These are phyloP conservation scores for Neofusicoccum umdonicola DNA, from an alignment of 2,329 filamentous ascomycete species.

Conservation along the genomic window DNA sequence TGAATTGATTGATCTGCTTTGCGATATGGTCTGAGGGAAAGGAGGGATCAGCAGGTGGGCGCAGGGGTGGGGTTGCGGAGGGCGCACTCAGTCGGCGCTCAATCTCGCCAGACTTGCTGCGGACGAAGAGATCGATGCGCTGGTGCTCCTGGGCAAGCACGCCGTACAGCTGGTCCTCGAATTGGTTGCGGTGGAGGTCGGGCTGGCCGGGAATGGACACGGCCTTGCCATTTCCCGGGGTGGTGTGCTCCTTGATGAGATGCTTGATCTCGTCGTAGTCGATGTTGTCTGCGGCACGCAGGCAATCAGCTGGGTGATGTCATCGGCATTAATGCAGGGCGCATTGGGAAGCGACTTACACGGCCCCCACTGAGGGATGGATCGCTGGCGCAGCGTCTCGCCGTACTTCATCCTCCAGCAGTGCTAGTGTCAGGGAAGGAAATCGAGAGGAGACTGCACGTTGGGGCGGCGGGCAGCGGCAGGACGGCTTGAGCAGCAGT, in stretches of 20 bases:
- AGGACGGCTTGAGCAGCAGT: background rate
- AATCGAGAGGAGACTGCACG: background rate
- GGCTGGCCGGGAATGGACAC: slow-evolving; percentile 71
- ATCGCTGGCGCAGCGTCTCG: slow-evolving; percentile 69
- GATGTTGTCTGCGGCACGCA: slow-evolving; percentile 65
- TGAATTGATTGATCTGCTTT: slow-evolving; percentile 37
- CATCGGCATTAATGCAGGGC: background rate
- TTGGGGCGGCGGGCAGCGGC: background rate
- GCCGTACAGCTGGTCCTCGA: slow-evolving; percentile 69
- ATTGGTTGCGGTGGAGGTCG: slow-evolving; percentile 55
- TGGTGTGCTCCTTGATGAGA: slow-evolving; percentile 78
- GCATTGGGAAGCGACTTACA: slow-evolving; percentile 48
- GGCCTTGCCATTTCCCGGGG: slow-evolving; percentile 65
- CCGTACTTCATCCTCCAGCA: slow-evolving; percentile 68
- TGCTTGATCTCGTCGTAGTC: slow-evolving; percentile 87
- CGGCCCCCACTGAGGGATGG: slow-evolving; percentile 78
- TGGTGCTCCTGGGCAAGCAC: slow-evolving; percentile 74
- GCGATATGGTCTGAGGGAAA: slow-evolving; percentile 33
- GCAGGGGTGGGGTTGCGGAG: background rate
- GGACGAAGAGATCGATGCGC: slow-evolving; percentile 74
- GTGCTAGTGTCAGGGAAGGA: background rate
- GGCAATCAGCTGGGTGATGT: slow-evolving; percentile 21
- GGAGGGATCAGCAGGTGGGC: slow-evolving; percentile 7
- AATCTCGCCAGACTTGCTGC: slow-evolving; percentile 78
- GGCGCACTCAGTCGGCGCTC: slow-evolving; percentile 63